These are phyloP conservation scores for Macadamia integrifolia DNA, from an alignment of 164 flowering plant species.

Conservation along the genomic window DNA sequence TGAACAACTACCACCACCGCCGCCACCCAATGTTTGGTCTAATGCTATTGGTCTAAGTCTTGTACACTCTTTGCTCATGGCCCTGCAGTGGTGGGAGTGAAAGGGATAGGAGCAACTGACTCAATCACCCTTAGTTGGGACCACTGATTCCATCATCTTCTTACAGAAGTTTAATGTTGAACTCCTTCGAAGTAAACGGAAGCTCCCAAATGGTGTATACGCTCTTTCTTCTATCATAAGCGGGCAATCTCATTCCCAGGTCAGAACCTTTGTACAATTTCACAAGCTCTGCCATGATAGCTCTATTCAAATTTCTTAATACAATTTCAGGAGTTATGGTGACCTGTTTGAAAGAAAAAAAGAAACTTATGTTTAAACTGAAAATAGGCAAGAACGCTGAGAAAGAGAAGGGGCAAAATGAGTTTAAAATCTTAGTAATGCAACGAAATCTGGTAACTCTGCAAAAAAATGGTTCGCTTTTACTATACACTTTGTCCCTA, in stretches of 20 bases:
- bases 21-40: no score
- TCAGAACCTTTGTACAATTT: no score
- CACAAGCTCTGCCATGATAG: conserved; percentile 41
- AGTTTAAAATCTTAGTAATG: no score
- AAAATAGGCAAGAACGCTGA: neutral
- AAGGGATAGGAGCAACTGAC: neutral
- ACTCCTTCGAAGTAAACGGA: conserved; percentile 79
- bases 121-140: conserved; percentile 46
- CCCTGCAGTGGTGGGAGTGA: no score
- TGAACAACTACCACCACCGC: no score
- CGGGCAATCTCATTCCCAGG: no score
- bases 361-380: neutral
- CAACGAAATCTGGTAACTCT: no score
- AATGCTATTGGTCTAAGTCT: no score
- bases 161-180: conserved; percentile 55
- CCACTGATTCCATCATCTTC: conserved; percentile 66
- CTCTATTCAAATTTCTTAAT: conserved; percentile 66
- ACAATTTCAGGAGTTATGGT: conserved; percentile 80
- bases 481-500: no score
- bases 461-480: no score
- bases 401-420: conserved; percentile 26
- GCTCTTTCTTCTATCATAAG: conserved; percentile 21
- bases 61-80: no score
- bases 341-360: conserved; percentile 44
- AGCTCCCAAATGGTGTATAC: conserved; percentile 92